Conservation (phyloP, 2,329 filamentous ascomycete species). For the Aspergillus viridinutans region DNA sequence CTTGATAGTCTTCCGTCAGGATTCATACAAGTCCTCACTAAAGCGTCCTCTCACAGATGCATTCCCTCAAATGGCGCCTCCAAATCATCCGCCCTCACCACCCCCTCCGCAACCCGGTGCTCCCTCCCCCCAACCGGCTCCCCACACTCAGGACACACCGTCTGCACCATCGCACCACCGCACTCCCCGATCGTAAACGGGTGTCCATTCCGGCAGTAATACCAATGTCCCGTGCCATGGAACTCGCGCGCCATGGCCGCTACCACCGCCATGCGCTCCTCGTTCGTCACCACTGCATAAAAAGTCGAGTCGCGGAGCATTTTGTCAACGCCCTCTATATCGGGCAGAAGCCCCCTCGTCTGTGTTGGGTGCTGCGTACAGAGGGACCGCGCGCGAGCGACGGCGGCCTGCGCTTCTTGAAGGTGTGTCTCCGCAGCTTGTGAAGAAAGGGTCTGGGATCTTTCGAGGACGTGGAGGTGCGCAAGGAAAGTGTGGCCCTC, state of each 20-base stretch:
- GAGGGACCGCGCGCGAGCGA: slow-evolving; percentile 23
- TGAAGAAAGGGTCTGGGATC: slow-evolving; percentile 5
- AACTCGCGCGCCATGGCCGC: slow-evolving; percentile 52
- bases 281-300: slow-evolving; percentile 46
- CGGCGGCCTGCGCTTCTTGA: slow-evolving; percentile 4
- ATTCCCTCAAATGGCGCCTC: slow-evolving; percentile 25
- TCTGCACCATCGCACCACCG: slow-evolving; percentile 60
- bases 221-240: slow-evolving; percentile 49
- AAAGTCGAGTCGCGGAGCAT: slow-evolving; percentile 48
- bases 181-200: slow-evolving; percentile 62
- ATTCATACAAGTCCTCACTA: too few relatives aligned
- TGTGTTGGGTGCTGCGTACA: slow-evolving; percentile 23
- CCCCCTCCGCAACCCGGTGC: slow-evolving; percentile 51
- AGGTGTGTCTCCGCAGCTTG: slow-evolving; percentile 2
- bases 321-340: slow-evolving; percentile 45
- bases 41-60: too few relatives aligned
- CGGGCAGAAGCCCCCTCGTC: slow-evolving; percentile 36
- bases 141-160: slow-evolving; percentile 61
- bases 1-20: too few relatives aligned
- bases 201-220: slow-evolving; percentile 38
- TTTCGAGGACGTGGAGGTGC: slow-evolving; percentile 46
- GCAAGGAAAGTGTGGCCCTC: slow-evolving; percentile 52
- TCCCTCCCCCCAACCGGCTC: slow-evolving; percentile 52
- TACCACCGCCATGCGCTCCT: slow-evolving; percentile 51
- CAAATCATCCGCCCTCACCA: slow-evolving; percentile 55